Evolutionary conservation across 73 alveolate species (phyloP).

Genomic region (Tetrahymena malaccensis): DNA sequence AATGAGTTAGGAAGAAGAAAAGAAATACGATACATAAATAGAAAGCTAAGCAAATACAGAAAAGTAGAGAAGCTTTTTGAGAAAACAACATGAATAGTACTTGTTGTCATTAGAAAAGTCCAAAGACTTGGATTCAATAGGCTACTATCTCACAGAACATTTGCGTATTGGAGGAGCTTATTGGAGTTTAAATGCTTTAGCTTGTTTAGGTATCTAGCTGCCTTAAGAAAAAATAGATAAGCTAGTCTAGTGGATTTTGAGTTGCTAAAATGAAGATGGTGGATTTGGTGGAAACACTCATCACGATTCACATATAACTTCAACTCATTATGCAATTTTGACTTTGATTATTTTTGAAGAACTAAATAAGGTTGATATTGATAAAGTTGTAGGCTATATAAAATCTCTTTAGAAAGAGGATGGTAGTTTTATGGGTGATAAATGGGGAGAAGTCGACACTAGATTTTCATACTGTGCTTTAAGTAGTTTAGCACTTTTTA

Average conservation of each 20-base stretch:
- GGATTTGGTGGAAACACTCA: slow-evolving; percentile 87
- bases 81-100: slow-evolving; percentile 41
- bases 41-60: not conserved
- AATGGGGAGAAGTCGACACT: slow-evolving; percentile 78
- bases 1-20: not conserved
- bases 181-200: slow-evolving; percentile 81
- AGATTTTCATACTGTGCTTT: slow-evolving; percentile 87
- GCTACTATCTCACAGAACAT: slow-evolving; percentile 81
- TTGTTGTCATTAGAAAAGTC: slow-evolving; percentile 72
- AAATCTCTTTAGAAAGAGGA: slow-evolving; percentile 72
- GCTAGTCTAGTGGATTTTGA: slow-evolving; percentile 50
- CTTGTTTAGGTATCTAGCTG: slow-evolving; percentile 43
- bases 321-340: slow-evolving; percentile 80
- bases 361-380: slow-evolving; percentile 51
- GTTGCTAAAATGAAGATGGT: slow-evolving; percentile 73
- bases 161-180: slow-evolving; percentile 82
- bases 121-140: slow-evolving; percentile 73
- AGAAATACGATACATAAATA: not conserved
- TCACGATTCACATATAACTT: slow-evolving; percentile 88
- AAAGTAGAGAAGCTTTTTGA: not conserved
- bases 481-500: slow-evolving; percentile 61
- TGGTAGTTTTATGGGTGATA: slow-evolving; percentile 89
- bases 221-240: slow-evolving; percentile 52
- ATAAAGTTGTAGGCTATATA: slow-evolving; percentile 62
- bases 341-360: slow-evolving; percentile 60